Evolutionary conservation across 192 early-diverging fungal species (phyloP), one percentile per base, ranked within the genome.

Genomic region (Mortierella antarctica): DNA sequence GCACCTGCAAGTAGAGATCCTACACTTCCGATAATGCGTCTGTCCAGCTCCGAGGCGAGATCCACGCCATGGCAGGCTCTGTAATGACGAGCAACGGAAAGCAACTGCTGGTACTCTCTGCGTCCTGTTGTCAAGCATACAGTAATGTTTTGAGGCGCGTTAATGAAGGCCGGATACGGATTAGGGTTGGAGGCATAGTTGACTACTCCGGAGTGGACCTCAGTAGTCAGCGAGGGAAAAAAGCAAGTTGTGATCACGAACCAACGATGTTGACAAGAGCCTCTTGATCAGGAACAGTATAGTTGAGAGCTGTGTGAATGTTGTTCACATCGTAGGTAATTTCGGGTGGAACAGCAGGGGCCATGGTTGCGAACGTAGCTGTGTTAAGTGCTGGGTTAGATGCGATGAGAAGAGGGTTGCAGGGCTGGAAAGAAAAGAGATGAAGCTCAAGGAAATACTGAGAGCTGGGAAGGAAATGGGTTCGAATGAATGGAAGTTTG

Each of bases 251-350:
- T 39, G 31, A 61, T 7, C 17, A 67, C 59, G 14, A 60, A 79
- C 76, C 76, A 57, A 79, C 66, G 58, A 67, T 79, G 69, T 79
- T 79, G 69, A 79, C 76, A 48, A 79, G 69, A 40, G 63, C 69
- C 23, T 79, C 63, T n/a, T 58, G 18, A 58, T 79, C 76, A 51
- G 76, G 64, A 15, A 79, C 69, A 23, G 76, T 12, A 41, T 46
- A 66, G 12, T 5, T n/a, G 14, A 79, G 52, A 45, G 76, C 76
- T 5, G 49, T 66, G 40, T 79, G 68, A 52, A 79, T 71, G 63
- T 67, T 71, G 39, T 79, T 56, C 18, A 70, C 23, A 58, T 79
- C 76, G 41, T 53, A 71, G 12, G 52, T 39, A 44, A 79, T 57
- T 56, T 71, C 76, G 15, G 76, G 76, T 23, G 76, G 73, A 46